A percentile compares a stretch with the other conserved stretches of the same genome.
These are phyloP conservation scores for Ogataea dorogensis DNA, from an alignment of 805 yeast species.

Conservation along the genomic window DNA sequence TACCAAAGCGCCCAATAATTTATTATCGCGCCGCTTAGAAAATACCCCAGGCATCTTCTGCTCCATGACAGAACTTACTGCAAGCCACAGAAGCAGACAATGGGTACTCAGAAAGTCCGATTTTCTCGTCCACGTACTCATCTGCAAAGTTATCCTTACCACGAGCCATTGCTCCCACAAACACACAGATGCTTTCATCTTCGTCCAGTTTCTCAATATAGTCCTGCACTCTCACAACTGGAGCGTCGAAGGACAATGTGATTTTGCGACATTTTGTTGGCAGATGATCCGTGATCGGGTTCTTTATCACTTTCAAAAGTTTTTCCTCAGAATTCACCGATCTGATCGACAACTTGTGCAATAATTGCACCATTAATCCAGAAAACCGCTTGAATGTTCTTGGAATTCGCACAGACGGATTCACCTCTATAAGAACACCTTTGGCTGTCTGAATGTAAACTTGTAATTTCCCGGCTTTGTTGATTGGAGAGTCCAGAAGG, in stretches of 20 bases:
- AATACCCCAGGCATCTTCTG: conserved; percentile 97
- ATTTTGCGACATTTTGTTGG: conserved; percentile 95
- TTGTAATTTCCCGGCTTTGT: conserved; percentile 95
- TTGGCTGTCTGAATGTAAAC: conserved; percentile 95
- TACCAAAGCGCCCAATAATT: conserved; percentile 3
- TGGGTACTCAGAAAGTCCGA: conserved; percentile 93
- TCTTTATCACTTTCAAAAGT: conserved; percentile 88
- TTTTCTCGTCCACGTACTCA: conserved; percentile 93
- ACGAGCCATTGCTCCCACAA: conserved; percentile 99
- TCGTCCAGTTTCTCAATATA: conserved; percentile 75
- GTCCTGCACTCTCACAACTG: conserved; percentile 83
- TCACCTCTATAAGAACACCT: conserved; percentile 92
- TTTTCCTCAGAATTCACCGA: conserved; percentile 95
- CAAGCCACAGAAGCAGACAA: conserved; percentile 97
- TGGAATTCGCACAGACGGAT: conserved; percentile 95
- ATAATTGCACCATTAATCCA: conserved; percentile 94
- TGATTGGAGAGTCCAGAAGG: conserved; percentile 92
- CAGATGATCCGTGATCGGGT: conserved; percentile 94
- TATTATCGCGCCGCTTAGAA: conserved; percentile 7
- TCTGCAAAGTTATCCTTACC: conserved; percentile 98
- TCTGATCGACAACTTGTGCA: conserved; percentile 89
- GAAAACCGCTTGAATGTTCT: conserved; percentile 97
- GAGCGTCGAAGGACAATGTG: conserved; percentile 90
- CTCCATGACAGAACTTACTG: conserved; percentile 96
- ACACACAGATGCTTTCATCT: conserved; percentile 94